Conservation (phyloP, 805 yeast species). For the Kazachstania africana region DNA sequence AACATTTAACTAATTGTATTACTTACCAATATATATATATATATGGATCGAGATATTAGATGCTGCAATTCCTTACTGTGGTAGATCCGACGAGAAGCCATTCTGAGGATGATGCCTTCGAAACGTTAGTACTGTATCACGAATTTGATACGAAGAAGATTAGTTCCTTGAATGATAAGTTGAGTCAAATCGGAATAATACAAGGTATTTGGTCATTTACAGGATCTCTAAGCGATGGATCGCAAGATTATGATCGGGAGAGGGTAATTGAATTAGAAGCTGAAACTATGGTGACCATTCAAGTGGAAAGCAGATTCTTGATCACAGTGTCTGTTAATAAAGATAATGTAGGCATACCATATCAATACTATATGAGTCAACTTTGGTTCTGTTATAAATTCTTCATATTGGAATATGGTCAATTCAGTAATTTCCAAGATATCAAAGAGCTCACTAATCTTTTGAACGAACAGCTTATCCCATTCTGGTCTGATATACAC, state of each 20-base stretch:
- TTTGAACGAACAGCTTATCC: slow-evolving; percentile 22
- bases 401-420: slow-evolving; percentile 16
- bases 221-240: slow-evolving; percentile 6
- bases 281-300: slow-evolving; percentile 16
- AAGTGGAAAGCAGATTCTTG: slow-evolving; percentile 22
- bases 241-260: slow-evolving; percentile 6
- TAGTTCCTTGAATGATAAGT: slow-evolving; percentile 23
- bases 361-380: slow-evolving; percentile 15
- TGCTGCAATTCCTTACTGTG: slow-evolving; percentile 25
- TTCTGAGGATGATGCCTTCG: slow-evolving; percentile 22
- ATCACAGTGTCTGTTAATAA: slow-evolving; percentile 13
- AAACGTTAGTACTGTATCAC: slow-evolving; percentile 28
- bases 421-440: slow-evolving; percentile 16
- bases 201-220: slow-evolving; percentile 29
- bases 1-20: no score
- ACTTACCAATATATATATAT: no score
- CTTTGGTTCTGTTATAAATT: slow-evolving; percentile 20
- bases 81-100: slow-evolving; percentile 29
- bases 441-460: slow-evolving; percentile 15
- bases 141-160: slow-evolving; percentile 13
- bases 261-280: slow-evolving; percentile 23
- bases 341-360: slow-evolving; percentile 15
- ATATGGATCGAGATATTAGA: no score
- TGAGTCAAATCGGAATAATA: slow-evolving; percentile 32
- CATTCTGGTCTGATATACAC: slow-evolving; percentile 23